Base-by-base conservation (phyloP, 23 red algal species). In the Gracilariopsis chorda region DNA sequence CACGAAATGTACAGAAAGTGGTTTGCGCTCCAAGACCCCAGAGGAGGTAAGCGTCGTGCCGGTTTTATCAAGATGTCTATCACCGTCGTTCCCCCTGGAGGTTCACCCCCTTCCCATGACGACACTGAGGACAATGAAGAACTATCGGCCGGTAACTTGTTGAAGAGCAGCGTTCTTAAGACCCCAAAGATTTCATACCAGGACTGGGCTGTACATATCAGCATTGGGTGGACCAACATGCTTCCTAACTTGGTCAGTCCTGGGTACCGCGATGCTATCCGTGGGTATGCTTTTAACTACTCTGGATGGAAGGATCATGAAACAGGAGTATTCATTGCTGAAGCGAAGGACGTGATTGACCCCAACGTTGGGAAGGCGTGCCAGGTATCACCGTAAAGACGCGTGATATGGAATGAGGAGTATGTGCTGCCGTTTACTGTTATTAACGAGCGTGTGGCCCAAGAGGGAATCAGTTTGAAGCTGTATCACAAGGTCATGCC, bases 11-110 rank as follows among this genome's bases (percentile, higher is more conserved):
- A 84, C 44, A 16, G 93, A 47, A 87, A 90, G 58, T 95, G 93
- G 93, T 95, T 90, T 75, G 87, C 93, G 7, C 44, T 95, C 63
- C 84, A 87, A 28, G 63, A 87, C 20, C 92, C 92, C 21, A 58
- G 51, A 35, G 84, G 84, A 3, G 92, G 83, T 19, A 94, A 83
- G 59, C 73, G 72, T 21, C 83, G 83, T n/a, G 83, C 82, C 2
- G 92, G 92, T 29, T 95, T 90, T 69, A 86, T 95, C 58, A 95
- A 95, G 70, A 58, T 95, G 87, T 92, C 87, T 33, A 86, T 95
- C 67, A 90, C 78, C 6, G 93, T 95, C 33, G 78, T 90, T 21
- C 75, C 93, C 12, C 93, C 93, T 12, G 88, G 88, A n/a, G 86
- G 78, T 6, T 48, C 71, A 11, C 71, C 87, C 7, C 93, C 93